Base-by-base conservation (phyloP, 2,329 filamentous ascomycete genomes). In the Cadophora sp. region DNA sequence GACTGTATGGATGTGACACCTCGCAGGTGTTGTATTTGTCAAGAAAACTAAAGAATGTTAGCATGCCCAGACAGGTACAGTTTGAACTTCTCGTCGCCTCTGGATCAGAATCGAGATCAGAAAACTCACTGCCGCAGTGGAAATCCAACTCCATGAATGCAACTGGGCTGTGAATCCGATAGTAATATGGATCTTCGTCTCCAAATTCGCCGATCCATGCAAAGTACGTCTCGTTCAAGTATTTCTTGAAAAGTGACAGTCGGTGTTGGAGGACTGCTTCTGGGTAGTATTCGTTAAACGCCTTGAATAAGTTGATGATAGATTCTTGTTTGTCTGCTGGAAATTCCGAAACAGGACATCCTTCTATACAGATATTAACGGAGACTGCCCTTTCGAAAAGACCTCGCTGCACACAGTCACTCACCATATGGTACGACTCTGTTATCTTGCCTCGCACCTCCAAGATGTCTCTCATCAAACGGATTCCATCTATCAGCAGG, bases 361-460 rank as follows among this genome's bases (percentile, higher is more conserved):
- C 92, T 79, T 94, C 76, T 71, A 40, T 31, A 19, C 27, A 14
- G 3, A 48, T 24, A 24, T 72, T 59, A 72, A 69, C 12, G 46
- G 29, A 1, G 3, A 16, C 9, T 3, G 16, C 22, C 12, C 11
- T 27, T 27, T 8, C 43, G 8, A 22, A 24, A 26, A 24, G 1
- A 37, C 34, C 34, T 16, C 19, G 31, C 8, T 55, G 12, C 26
- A 22, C n/a, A 24, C 1, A 1, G 12, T 29, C 3, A 50, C 64
- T 66, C 62, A 73, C 72, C 73, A 76, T 89, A 92, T 0, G 92
- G 92, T 0, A 95, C 89, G 12, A 92, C 79, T 12, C 92, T 85
- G 77, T 95, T 96, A 74, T 95, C 92, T 14, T 91, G 86, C 77
- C 91, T 93, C 0, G 92, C 92, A 43, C 92, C 92, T 76, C 91